A percentile compares a stretch with the other conserved stretches of the same genome.
These are phyloP conservation scores for Firmiana major DNA, from an alignment of 345 rosid species.

Conservation along the genomic window DNA sequence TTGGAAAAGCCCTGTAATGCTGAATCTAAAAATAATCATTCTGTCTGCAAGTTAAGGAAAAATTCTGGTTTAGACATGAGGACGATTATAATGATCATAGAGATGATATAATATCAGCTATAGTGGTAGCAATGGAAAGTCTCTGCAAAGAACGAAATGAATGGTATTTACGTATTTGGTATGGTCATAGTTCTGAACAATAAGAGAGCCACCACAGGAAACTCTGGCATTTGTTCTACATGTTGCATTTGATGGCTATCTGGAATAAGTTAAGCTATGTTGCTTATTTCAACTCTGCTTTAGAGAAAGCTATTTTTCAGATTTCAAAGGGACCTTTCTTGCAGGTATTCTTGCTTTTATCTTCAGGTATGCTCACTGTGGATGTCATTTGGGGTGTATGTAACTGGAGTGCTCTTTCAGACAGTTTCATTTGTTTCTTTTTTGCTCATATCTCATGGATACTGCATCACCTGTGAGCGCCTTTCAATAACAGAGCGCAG, in stretches of 20 bases:
- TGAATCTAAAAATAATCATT: background rate
- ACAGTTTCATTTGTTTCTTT: conserved; percentile 87
- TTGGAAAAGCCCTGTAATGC: background rate
- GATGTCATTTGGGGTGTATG: conserved; percentile 96
- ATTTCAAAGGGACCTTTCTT: conserved; percentile 1
- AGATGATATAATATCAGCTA: background rate
- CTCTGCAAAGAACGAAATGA: background rate
- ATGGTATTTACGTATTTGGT: background rate
- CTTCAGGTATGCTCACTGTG: conserved; percentile 79
- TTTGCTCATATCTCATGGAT: conserved; percentile 89
- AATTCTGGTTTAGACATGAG: background rate
- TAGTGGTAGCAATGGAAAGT: background rate
- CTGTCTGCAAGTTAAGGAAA: background rate
- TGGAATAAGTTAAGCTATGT: background rate
- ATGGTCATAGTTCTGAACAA: background rate
- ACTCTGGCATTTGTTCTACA: background rate
- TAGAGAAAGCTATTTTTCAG: background rate
- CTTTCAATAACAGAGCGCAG: conserved; percentile 77
- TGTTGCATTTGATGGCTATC: background rate
- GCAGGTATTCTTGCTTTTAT: conserved; percentile 92
- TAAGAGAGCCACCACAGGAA: background rate
- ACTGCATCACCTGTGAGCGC: conserved; percentile 83
- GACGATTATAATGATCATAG: background rate
- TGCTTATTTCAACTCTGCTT: background rate
- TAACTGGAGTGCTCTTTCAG: conserved; percentile 88